Percentiles rank a stretch among this genome's conserved stretches.
Conservation (phyloP, 495 filamentous ascomycete genomes). For the Evernia prunastri region DNA sequence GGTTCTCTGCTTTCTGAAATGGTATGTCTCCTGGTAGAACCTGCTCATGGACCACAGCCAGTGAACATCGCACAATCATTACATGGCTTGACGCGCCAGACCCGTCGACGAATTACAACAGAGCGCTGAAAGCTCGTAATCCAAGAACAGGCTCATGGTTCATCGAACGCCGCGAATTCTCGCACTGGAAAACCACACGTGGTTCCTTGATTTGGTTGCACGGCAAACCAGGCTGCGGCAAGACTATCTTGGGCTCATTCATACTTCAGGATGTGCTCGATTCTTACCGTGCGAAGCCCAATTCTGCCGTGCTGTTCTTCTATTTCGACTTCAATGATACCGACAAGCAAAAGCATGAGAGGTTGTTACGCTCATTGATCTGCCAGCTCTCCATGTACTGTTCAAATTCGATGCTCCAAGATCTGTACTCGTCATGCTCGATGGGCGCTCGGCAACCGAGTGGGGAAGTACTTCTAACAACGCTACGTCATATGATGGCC, state of each 20-base stretch:
- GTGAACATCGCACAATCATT: no score
- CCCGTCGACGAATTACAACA: conserved; percentile 11
- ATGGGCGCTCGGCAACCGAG: not conserved
- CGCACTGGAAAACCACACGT: not conserved
- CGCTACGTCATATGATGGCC: not conserved
- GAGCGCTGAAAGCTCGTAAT: conserved; percentile 2
- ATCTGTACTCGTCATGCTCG: not conserved
- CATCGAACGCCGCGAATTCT: not conserved
- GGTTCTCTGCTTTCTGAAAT: no score
- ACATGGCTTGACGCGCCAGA: conserved; percentile 15
- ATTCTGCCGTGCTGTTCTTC: not conserved
- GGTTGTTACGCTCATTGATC: not conserved
- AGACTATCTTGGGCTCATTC: not conserved
- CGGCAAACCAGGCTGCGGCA: conserved; percentile 10
- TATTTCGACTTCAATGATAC: conserved; percentile 3
- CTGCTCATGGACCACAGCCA: no score
- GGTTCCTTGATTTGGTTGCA: conserved; percentile 10
- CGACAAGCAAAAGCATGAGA: not conserved
- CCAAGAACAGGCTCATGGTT: conserved; percentile 13
- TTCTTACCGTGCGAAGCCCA: not conserved
- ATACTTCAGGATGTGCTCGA: not conserved
- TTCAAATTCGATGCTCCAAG: no score
- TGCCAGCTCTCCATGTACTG: not conserved
- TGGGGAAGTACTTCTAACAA: not conserved
- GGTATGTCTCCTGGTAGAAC: not conserved